phyloP scores from a whole-genome alignment of 2,329 filamentous ascomycete genomes.

The Trichoderma hamatum region DNA sequence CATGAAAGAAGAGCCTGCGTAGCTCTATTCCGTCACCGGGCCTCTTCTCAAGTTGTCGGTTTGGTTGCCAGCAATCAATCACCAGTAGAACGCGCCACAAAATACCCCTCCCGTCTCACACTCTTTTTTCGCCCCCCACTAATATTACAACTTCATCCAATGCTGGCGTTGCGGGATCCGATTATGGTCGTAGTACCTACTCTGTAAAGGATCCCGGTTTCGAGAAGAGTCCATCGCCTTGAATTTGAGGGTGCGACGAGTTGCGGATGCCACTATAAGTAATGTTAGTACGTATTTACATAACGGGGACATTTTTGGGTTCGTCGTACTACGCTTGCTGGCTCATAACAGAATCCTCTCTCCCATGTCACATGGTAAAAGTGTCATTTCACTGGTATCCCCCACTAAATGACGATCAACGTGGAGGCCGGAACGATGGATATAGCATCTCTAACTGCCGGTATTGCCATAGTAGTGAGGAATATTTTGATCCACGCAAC shows the following conservation, averaged over 20 bases:
- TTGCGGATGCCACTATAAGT: not conserved
- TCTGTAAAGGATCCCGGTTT: not conserved
- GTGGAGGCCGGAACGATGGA: not conserved
- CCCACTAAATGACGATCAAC: not conserved
- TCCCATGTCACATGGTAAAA: conserved; percentile 7
- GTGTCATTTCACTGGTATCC: not conserved
- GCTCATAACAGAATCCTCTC: not conserved
- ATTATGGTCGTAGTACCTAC: too few relatives aligned
- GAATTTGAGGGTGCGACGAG: not conserved
- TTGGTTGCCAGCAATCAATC: not conserved
- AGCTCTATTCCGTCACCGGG: not conserved
- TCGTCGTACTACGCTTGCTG: not conserved
- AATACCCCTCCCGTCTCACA: conserved; percentile 23
- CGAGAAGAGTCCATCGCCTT: not conserved
- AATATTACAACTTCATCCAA: conserved; percentile 6
- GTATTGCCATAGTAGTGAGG: not conserved
- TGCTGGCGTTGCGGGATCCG: conserved; percentile 4
- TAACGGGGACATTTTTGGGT: not conserved
- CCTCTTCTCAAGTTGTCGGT: not conserved
- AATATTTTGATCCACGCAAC: not conserved
- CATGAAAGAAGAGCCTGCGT: not conserved
- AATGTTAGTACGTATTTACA: not conserved
- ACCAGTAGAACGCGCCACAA: conserved; percentile 9
- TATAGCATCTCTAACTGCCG: not conserved
- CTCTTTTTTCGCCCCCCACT: conserved; percentile 3